A percentile compares a stretch with the other conserved stretches of the same genome.
phyloP scores from a whole-genome alignment of 176 grass and related monocot genomes.

The Eragrostis curvula region DNA sequence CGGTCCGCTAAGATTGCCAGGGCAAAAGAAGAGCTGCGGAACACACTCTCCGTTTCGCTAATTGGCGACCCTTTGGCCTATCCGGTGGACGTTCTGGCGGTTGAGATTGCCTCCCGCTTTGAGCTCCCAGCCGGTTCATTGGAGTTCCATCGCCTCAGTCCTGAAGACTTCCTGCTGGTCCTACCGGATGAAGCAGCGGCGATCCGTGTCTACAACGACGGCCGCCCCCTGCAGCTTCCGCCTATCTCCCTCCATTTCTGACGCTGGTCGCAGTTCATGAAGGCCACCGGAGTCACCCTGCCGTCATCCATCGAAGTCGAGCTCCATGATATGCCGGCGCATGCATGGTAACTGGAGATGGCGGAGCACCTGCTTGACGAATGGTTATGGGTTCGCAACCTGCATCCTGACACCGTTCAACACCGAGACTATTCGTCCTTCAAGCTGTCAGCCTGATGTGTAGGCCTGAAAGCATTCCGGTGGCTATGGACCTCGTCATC shows the following conservation, averaged over 20 bases:
- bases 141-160: neutral
- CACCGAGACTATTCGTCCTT: neutral
- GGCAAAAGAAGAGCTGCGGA: neutral
- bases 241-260: neutral
- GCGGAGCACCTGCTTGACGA: neutral
- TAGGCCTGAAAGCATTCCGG: neutral
- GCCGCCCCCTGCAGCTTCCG: neutral
- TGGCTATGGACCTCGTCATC: neutral
- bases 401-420: neutral
- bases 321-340: neutral
- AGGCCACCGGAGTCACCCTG: rapidly evolving
- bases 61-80: neutral
- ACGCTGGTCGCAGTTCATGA: neutral
- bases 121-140: neutral
- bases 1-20: neutral
- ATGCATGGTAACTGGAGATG: neutral
- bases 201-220: neutral
- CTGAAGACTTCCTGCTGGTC: neutral
- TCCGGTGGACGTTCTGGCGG: neutral
- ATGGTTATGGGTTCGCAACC: neutral
- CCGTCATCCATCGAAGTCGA: neutral
- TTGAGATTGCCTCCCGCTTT: neutral
- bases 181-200: neutral
- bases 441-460: neutral
- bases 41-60: rapidly evolving